These are phyloP conservation scores for Kokia cookei DNA, from an alignment of 441 rosid species.

Conservation along the genomic window DNA sequence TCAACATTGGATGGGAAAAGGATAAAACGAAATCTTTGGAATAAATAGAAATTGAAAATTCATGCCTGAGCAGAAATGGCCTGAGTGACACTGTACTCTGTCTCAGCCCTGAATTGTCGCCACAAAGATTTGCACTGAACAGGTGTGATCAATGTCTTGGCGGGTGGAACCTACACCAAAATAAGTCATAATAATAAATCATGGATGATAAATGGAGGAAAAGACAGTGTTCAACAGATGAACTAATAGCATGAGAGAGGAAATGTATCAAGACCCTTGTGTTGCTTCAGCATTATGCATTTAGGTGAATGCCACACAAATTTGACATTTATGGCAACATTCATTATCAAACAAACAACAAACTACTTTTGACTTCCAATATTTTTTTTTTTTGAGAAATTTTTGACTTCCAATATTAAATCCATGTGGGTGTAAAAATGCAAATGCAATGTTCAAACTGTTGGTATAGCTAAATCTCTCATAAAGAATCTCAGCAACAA, in stretches of 20 bases:
- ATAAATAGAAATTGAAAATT: neutral
- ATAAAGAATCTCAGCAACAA: constrained; percentile 1
- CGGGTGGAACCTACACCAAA: constrained; percentile 52
- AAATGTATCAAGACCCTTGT: neutral
- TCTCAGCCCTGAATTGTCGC: constrained; percentile 95
- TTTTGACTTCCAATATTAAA: neutral
- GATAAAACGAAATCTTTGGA: neutral
- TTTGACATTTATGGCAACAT: neutral
- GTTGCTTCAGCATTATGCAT: neutral
- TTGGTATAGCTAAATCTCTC: neutral
- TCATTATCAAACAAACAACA: neutral
- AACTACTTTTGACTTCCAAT: neutral
- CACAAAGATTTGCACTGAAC: constrained; percentile 95
- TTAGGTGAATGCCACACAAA: neutral
- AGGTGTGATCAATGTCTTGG: constrained; percentile 89
- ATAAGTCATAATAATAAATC: neutral
- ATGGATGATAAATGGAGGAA: neutral
- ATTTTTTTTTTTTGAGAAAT: neutral
- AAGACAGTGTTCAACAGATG: neutral
- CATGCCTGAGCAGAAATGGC: constrained; percentile 97
- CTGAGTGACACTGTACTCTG: constrained; percentile 88
- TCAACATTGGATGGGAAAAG: neutral
- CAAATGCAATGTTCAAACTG: neutral
- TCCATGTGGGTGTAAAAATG: neutral
- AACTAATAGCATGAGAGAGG: neutral